Conservation (phyloP, 2,329 filamentous ascomycete genomes). For the Exophiala xenobiotica region DNA sequence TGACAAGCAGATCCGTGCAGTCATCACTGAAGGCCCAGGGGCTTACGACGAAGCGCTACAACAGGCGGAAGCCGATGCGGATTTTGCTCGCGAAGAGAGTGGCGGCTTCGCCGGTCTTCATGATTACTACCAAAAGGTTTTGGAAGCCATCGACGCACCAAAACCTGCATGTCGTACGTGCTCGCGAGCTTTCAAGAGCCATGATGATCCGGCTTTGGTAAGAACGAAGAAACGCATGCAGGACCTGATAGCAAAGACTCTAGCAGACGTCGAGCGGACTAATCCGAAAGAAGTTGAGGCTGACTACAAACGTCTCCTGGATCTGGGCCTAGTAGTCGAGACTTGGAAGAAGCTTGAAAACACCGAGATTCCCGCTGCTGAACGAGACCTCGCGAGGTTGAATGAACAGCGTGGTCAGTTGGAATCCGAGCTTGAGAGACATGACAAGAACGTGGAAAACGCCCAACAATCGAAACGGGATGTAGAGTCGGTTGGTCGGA, state of each 20-base stretch:
- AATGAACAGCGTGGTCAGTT: slow-evolving; percentile 63
- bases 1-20: slow-evolving; percentile 61
- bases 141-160: slow-evolving; percentile 52
- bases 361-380: slow-evolving; percentile 68
- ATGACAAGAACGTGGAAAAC: slow-evolving; percentile 65
- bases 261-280: slow-evolving; percentile 53
- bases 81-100: slow-evolving; percentile 60
- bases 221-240: slow-evolving; percentile 66
- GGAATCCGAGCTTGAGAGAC: slow-evolving; percentile 62
- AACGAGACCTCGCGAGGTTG: slow-evolving; percentile 61
- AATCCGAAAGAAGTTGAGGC: slow-evolving; percentile 63
- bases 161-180: slow-evolving; percentile 77
- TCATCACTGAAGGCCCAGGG: slow-evolving; percentile 52
- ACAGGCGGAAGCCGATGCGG: slow-evolving; percentile 52
- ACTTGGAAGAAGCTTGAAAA: slow-evolving; percentile 66
- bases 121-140: slow-evolving; percentile 69
- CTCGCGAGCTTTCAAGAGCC: slow-evolving; percentile 61
- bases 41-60: slow-evolving; percentile 55
- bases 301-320: slow-evolving; percentile 62
- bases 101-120: slow-evolving; percentile 67
- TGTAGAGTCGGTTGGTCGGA: slow-evolving; percentile 72
- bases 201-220: slow-evolving; percentile 59
- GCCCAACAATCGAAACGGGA: slow-evolving; percentile 66
- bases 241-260: slow-evolving; percentile 49
- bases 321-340: slow-evolving; percentile 68